Conservation (phyloP, 768 basidiomycete species). For the Dentipellis sp. region DNA sequence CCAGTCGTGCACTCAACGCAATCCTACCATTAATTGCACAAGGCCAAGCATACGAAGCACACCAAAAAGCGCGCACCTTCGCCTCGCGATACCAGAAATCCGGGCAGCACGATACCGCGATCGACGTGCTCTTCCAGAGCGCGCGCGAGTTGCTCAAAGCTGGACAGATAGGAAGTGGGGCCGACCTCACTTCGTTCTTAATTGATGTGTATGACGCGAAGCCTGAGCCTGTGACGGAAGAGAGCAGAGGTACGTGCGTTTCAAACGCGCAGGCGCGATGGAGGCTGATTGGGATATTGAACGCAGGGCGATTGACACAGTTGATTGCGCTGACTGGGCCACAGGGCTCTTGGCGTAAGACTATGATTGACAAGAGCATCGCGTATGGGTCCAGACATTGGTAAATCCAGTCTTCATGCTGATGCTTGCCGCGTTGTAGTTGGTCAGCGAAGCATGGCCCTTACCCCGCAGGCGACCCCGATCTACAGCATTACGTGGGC, state of each 20-base stretch:
- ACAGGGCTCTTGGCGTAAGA: slow-evolving; percentile 82
- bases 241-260: slow-evolving; percentile 59
- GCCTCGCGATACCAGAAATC: slow-evolving; percentile 82
- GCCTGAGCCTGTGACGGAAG: slow-evolving; percentile 62
- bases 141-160: slow-evolving; percentile 83
- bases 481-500: slow-evolving; percentile 84
- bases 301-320: slow-evolving; percentile 76
- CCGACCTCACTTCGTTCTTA: slow-evolving; percentile 73
- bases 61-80: slow-evolving; percentile 95
- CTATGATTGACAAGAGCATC: slow-evolving; percentile 74
- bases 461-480: slow-evolving; percentile 84
- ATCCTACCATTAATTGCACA: slow-evolving; percentile 64
- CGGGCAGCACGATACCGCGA: slow-evolving; percentile 73
- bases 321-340: slow-evolving; percentile 81
- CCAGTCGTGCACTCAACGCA: slow-evolving; percentile 61
- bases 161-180: slow-evolving; percentile 83
- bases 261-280: too few relatives aligned
- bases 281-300: too few relatives aligned
- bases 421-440: slow-evolving; percentile 29
- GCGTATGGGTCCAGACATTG: slow-evolving; percentile 44
- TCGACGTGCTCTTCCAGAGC: slow-evolving; percentile 88
- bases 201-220: slow-evolving; percentile 78
- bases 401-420: slow-evolving; percentile 4
- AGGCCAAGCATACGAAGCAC: slow-evolving; percentile 82
- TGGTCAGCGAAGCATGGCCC: slow-evolving; percentile 78